phyloP scores from a whole-genome alignment of 2,329 filamentous ascomycete species.

The Phialophora expanda region DNA sequence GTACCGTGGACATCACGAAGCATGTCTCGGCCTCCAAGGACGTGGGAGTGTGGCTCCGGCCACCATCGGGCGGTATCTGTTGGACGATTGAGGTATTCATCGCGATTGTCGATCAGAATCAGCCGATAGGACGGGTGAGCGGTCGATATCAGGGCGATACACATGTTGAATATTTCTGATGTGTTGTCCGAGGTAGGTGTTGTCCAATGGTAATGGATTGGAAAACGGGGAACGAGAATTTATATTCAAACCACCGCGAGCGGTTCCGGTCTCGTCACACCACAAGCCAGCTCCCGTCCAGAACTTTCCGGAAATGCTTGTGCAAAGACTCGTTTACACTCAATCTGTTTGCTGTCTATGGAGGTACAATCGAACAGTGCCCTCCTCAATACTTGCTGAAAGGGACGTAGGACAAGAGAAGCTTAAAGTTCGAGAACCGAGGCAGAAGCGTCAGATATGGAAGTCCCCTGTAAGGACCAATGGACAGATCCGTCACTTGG shows the following conservation, averaged over 20 bases:
- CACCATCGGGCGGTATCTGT: constrained; percentile 66
- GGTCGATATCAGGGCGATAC: constrained; percentile 76
- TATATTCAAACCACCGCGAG: not conserved
- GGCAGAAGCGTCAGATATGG: not conserved
- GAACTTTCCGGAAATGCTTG: not conserved
- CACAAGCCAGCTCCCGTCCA: not conserved
- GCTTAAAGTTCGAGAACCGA: not conserved
- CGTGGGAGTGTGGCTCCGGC: constrained; percentile 59
- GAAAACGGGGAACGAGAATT: not conserved
- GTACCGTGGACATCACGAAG: constrained; percentile 65
- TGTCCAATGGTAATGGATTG: not conserved
- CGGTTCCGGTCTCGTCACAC: not conserved
- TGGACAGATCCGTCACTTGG: not conserved
- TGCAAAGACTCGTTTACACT: not conserved
- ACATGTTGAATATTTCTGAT: constrained; percentile 60
- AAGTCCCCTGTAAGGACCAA: not conserved
- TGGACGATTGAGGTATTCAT: constrained; percentile 68
- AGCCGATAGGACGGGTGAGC: constrained; percentile 76
- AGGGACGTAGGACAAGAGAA: not conserved
- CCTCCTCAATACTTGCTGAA: not conserved
- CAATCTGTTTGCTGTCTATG: not conserved
- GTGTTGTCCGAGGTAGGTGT: not conserved
- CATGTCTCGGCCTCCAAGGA: constrained; percentile 67
- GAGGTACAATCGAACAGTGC: not conserved
- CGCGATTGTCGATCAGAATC: constrained; percentile 77